Evolutionary conservation across 805 yeast species (phyloP), one percentile per base, ranked within the genome.

Genomic region (Candida broadrunensis): DNA sequence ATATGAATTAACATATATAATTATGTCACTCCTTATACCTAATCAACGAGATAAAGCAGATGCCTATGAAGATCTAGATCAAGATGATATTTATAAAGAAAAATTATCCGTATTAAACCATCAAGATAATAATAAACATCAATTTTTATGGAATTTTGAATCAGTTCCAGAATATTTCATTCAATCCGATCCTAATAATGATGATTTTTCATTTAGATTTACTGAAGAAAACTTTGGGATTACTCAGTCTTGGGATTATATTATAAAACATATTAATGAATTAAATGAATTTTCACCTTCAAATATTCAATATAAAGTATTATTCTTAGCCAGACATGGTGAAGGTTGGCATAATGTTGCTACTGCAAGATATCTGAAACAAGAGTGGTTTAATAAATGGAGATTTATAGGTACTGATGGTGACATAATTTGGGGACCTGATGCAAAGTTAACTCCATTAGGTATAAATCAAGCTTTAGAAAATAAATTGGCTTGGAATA

Each of bases 311-410:
- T 75, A 64, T 52, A 78, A 77, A 47, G 50, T 78, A 36, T 44
- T 78, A 3, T 72, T 77, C 38, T 65, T 77, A 44, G 81, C 81
- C 15, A 65, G 87, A 48, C 87, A 81, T 51, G 87, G 87, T 9
- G 84, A 81, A 55, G 87, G 86, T 0, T 74, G 62, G 54, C 86
- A 81, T 45, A 81, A 81, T 47, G 61, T 65, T 30, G 76, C 77
- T 1, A 75, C 78, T 13, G 61, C 54, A 17, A 67, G 72, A 45
- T 79, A 77, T 48, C 83, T 84, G 5, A 41, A 63, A 16, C 63
- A 67, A 2, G 73, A 56, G 7, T 81, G 86, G 86, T 61, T 76
- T 48, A 48, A 51, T 0, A 70, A 78, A 43, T 81, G 81, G 81
- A 65, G 79, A 1, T 60, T 58, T 19, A 38, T 70, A 24, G 63